Evolutionary conservation across 2,329 filamentous ascomycete genomes (phyloP).

Genomic region (Calonectria montana): DNA sequence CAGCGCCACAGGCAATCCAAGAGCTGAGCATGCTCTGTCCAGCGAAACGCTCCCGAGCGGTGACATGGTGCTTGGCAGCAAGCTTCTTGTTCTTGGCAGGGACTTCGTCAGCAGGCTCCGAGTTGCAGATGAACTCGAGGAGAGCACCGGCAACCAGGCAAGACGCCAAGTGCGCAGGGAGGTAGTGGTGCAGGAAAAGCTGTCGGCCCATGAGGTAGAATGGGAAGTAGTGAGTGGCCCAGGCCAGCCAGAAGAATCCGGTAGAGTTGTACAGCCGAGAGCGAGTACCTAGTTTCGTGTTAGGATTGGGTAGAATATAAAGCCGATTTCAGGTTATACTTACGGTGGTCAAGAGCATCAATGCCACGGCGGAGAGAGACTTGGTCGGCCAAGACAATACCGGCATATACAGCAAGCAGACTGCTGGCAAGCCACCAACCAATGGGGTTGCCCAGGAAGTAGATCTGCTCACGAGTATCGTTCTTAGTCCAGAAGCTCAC

Average conservation of each 20-base stretch:
- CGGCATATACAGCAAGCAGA: constrained; percentile 91
- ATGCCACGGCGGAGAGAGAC: constrained; percentile 91
- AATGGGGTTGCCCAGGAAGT: constrained; percentile 96
- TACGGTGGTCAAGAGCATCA: constrained; percentile 92
- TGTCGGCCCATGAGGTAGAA: constrained; percentile 99
- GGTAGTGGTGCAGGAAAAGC: constrained; percentile 97
- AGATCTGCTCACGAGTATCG: constrained; percentile 95
- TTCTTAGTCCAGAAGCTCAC: constrained; percentile 99
- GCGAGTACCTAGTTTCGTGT: constrained; percentile 75
- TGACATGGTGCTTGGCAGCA: constrained; percentile 69
- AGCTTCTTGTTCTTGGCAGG: constrained; percentile 60
- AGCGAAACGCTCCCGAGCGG: constrained; percentile 84
- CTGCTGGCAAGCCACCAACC: constrained; percentile 98
- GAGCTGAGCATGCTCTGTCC: constrained; percentile 80
- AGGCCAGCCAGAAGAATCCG: constrained; percentile 98
- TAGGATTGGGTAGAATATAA: constrained; percentile 35
- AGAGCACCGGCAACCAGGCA: constrained; percentile 90
- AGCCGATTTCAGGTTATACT: constrained; percentile 55
- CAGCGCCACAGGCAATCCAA: constrained; percentile 82
- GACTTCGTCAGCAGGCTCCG: constrained; percentile 77
- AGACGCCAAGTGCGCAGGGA: constrained; percentile 93
- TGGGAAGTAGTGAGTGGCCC: constrained; percentile 96
- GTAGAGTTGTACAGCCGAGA: constrained; percentile 98
- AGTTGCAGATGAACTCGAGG: constrained; percentile 95
- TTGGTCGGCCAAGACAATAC: constrained; percentile 92